phyloP scores from a whole-genome alignment of 441 rosid species.

The Pelargonium fulgidum region DNA sequence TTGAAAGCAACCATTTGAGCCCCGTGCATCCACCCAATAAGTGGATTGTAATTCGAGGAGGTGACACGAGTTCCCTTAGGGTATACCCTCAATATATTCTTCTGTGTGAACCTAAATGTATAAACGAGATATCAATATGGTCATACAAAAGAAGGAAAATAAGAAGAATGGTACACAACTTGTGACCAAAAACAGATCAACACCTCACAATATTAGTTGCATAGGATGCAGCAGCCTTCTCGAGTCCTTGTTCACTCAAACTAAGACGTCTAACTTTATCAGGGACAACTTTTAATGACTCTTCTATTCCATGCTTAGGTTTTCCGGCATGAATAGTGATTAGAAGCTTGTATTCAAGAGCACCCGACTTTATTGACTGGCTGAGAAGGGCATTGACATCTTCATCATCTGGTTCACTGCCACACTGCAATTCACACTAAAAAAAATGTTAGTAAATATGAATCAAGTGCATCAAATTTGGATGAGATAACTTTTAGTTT shows the following conservation, averaged over 20 bases:
- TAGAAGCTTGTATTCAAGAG: constrained; percentile 44
- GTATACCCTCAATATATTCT: constrained; percentile 70
- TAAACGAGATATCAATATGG: constrained; percentile 88
- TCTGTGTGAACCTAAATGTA: constrained; percentile 82
- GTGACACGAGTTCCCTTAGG: constrained; percentile 75
- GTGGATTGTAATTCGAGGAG: constrained; percentile 87
- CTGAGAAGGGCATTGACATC: constrained; percentile 33
- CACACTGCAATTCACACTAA: constrained; percentile 33
- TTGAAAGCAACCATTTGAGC: constrained; percentile 99
- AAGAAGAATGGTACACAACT: constrained; percentile 46
- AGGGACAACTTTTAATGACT: constrained; percentile 47
- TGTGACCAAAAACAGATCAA: background rate
- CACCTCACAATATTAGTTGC: constrained; percentile 70
- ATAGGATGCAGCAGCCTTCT: constrained; percentile 54
- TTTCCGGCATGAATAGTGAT: constrained; percentile 85
- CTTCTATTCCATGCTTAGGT: constrained; percentile 77
- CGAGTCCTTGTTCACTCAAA: constrained; percentile 73
- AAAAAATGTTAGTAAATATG: constrained; percentile 3
- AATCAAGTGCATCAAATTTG: background rate
- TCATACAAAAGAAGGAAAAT: constrained; percentile 78
- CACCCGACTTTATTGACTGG: constrained; percentile 28
- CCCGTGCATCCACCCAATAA: constrained; percentile 87
- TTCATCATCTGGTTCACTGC: constrained; percentile 44
- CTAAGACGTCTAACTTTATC: background rate
- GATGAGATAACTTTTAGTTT: constrained; percentile 3